Evolutionary conservation across 2,329 filamentous ascomycete genomes (phyloP), one percentile per base, ranked within the genome.

Genomic region (Thielaviopsis musarum): DNA sequence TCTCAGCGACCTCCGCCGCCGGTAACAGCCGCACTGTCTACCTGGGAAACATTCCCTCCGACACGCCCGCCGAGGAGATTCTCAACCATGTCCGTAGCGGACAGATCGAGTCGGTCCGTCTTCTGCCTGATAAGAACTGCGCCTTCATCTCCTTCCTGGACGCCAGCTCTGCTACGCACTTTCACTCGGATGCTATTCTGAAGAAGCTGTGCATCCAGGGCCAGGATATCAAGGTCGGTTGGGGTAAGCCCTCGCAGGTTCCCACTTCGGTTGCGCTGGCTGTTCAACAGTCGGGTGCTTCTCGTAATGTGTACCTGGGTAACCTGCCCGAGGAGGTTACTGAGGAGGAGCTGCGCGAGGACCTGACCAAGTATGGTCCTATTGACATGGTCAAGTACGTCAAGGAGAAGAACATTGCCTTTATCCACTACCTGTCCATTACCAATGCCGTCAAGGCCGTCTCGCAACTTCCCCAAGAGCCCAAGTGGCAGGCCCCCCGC

Each of bases 101-200:
- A 24, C 93, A 97, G 70, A 97, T 98, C 67, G 93, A 98, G 76
- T 97, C 93, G n/a, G 93, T 98, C 58, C 87, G 93, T 66, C 80
- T 98, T 64, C 78, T 98, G 59, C 89, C 91, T 24, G 93, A 98
- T 74, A 98, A 97, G 88, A 98, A 97, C 79, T 98, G 93, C 69
- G 93, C 93, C 61, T 98, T 98, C 78, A 97, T 98, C 70, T 98
- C 93, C 7, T 98, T 98, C 77, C 78, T 98, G 65, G 93, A 98
- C 69, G 90, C 91, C 67, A 95, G 91, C 75, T 96, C 93, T 30
- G 93, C 93, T 60, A 97, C 91, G 22, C 93, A 98, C 71, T 98
- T 98, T 75, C 93, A 98, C 77, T 98, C 93, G 21, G 93, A 98
- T 78, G 93, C 93, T 66, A 98, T 98, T 74, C 81, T 98, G 80